Base-by-base conservation (phyloP, 2,329 filamentous ascomycete species). In the Diaporthe vaccinii region DNA sequence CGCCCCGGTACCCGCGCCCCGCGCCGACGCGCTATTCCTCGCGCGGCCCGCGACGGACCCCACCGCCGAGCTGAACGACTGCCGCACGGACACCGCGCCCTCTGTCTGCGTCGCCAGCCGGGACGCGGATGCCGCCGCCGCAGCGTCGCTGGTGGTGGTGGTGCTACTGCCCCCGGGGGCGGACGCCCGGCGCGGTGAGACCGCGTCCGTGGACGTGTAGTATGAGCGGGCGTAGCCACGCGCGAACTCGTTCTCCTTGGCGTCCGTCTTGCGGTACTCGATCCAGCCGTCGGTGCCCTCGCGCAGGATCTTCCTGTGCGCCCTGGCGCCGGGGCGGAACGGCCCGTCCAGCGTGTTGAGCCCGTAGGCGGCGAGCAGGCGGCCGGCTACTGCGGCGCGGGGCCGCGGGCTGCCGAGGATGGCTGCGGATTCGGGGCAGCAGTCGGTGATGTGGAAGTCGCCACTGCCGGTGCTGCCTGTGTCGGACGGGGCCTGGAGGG, bases 171-270 rank as follows among this genome's bases (percentile, higher is more conserved):
- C 62, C 3, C 31, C 55, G 20, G 51, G 46, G 12, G 67, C 57
- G 22, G 75, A 62, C n/a, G 53, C 55, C 10, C 34, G 53, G 34
- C 39, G 62, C 55, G 46, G 46, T 5, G 68, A 71, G 69, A 25
- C 65, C 67, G 34, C 10, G 4, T 76, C 67, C 1, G 79, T 74
- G 3, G 77, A 86, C 0, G 85, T 86, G 80, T 89, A 86, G 74
- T 91, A 91, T 9, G 89, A 85, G 77, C 87, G 87, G 12, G 87
- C 88, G 78, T 89, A 91, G 7, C 89, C 89, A 6, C 86, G 84
- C 1, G 86, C 85, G 76, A 90, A 87, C 75, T 89, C 87, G 31
- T 86, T 83, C 1, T 79, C 77, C 8, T 82, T 79, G 10, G 86
- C 84, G 25, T 85, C 82, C 10, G 85, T 82, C 74, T 86, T 86